Percentiles rank a stretch among this genome's conserved stretches.
Conservation (phyloP, 1,139 yeast genomes). For the Hansenula lynferdii region DNA sequence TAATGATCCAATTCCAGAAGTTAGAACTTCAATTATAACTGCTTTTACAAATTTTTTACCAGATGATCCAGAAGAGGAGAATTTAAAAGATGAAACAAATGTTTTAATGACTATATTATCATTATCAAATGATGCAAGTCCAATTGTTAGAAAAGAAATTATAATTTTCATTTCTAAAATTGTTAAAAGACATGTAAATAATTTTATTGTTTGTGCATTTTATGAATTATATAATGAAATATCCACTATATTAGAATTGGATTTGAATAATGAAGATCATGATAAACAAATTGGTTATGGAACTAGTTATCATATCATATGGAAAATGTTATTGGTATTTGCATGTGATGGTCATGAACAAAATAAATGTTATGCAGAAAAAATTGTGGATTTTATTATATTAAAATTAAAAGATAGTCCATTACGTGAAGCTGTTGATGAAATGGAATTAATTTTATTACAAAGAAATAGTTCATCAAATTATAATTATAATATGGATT, state of each 20-base stretch:
- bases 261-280: constrained; percentile 45
- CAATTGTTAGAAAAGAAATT: constrained; percentile 83
- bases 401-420: constrained; percentile 58
- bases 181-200: constrained; percentile 63
- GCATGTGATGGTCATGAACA: constrained; percentile 90
- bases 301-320: constrained; percentile 77
- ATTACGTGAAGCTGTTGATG: constrained; percentile 55
- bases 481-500: constrained; percentile 30
- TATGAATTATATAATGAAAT: constrained; percentile 54
- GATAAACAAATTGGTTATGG: constrained; percentile 73
- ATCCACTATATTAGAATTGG: constrained; percentile 21
- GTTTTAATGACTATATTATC: constrained; percentile 41
- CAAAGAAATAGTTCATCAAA: constrained; percentile 33
- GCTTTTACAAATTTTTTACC: constrained; percentile 72
- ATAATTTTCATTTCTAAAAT: constrained; percentile 73
- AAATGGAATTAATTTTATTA: constrained; percentile 59
- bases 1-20: constrained; percentile 93
- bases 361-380: constrained; percentile 69
- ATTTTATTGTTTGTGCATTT: constrained; percentile 84
- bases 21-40: constrained; percentile 76
- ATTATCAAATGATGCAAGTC: constrained; percentile 78
- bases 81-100: constrained; percentile 37
- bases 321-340: constrained; percentile 79
- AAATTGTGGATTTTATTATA: constrained; percentile 71
- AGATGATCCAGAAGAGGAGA: constrained; percentile 36